A percentile compares a stretch with the other conserved stretches of the same genome.
phyloP scores from a whole-genome alignment of 176 grass and related monocot species.

The Chrysopogon serrulatus region DNA sequence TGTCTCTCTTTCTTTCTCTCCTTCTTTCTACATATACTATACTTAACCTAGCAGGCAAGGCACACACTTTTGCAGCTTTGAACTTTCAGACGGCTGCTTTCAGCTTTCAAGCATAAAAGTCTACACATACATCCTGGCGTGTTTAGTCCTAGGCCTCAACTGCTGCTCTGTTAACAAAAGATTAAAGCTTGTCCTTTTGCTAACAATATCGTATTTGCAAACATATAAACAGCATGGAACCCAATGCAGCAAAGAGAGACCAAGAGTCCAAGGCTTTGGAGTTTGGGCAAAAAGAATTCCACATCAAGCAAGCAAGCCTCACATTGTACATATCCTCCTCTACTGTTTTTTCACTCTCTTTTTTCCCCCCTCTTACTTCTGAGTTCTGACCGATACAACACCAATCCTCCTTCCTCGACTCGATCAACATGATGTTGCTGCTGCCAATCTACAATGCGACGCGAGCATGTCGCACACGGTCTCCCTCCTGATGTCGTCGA shows the following conservation, averaged over 20 bases:
- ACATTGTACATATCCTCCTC: slow-evolving; percentile 23
- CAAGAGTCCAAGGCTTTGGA: slow-evolving; percentile 28
- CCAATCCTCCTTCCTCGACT: not conserved
- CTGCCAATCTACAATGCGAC: slow-evolving; percentile 49
- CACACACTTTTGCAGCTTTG: not conserved
- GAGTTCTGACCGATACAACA: not conserved
- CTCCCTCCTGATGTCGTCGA: slow-evolving; percentile 83
- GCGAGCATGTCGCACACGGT: slow-evolving; percentile 58
- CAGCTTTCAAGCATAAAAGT: not conserved
- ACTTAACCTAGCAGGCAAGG: not conserved
- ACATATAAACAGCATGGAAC: slow-evolving; percentile 29
- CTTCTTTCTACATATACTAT: too few relatives aligned
- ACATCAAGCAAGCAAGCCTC: slow-evolving; percentile 22
- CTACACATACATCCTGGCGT: not conserved
- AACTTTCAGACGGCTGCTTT: not conserved
- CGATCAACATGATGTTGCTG: slow-evolving; percentile 45
- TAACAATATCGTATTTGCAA: not conserved
- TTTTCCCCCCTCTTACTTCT: not conserved
- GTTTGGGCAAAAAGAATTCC: slow-evolving; percentile 10
- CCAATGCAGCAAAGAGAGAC: not conserved
- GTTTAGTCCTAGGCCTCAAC: not conserved
- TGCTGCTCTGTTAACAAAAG: slow-evolving; percentile 11
- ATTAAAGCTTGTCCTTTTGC: not conserved
- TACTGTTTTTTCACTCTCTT: not conserved
- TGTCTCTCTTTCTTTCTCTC: not conserved